Conservation (phyloP, 257 asterid genomes). For the Haberlea rhodopensis region DNA sequence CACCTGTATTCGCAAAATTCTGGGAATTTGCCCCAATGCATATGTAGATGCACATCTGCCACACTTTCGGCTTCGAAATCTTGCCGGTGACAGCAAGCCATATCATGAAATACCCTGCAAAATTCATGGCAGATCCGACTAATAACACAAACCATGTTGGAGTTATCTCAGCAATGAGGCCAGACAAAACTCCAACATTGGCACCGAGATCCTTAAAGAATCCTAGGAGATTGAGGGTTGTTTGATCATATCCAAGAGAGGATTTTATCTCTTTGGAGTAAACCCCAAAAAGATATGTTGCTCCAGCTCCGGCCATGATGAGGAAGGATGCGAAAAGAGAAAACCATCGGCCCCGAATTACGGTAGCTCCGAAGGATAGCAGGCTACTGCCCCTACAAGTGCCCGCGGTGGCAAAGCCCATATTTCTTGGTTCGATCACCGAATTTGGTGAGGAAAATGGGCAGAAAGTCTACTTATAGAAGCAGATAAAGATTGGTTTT, state of each 20-base stretch:
- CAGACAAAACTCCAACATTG: slow-evolving; percentile 76
- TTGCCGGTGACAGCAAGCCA: slow-evolving; percentile 58
- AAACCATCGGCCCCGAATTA: slow-evolving; percentile 74
- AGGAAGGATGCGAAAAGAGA: slow-evolving; percentile 80
- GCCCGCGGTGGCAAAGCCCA: slow-evolving; percentile 20
- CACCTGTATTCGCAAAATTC: slow-evolving; percentile 84
- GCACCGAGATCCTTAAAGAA: slow-evolving; percentile 86
- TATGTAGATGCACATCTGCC: slow-evolving; percentile 80
- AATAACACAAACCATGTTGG: slow-evolving; percentile 80
- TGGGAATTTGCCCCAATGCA: slow-evolving; percentile 86
- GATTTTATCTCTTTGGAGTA: slow-evolving; percentile 77
- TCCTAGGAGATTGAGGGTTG: slow-evolving; percentile 75
- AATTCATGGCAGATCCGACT: slow-evolving; percentile 70
- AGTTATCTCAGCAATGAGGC: slow-evolving; percentile 70
- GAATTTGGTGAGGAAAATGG: slow-evolving; percentile 6
- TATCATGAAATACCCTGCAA: slow-evolving; percentile 75
- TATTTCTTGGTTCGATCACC: not conserved
- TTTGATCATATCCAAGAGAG: slow-evolving; percentile 69
- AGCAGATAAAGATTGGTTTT: not conserved
- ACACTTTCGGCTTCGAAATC: slow-evolving; percentile 51
- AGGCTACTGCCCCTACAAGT: slow-evolving; percentile 14
- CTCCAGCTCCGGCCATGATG: slow-evolving; percentile 93
- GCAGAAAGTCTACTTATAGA: not conserved
- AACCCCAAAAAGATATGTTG: slow-evolving; percentile 73
- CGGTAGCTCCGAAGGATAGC: slow-evolving; percentile 38